These are phyloP conservation scores for Chenopodium suecicum DNA, from an alignment of 148 eudicot genomes.

Conservation along the genomic window DNA sequence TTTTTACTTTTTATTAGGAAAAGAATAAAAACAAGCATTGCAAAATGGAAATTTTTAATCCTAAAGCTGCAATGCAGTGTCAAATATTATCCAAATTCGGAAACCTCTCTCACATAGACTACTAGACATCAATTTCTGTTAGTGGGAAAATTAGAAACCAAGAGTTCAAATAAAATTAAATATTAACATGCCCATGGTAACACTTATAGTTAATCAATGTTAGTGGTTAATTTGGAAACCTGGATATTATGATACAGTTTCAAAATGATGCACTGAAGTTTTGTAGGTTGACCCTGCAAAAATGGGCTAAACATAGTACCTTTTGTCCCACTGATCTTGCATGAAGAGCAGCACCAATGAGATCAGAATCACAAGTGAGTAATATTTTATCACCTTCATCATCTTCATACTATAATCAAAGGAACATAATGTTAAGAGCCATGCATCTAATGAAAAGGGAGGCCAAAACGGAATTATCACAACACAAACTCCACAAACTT, in stretches of 20 bases:
- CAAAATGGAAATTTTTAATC: background rate
- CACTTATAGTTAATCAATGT: background rate
- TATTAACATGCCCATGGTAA: too few species aligned
- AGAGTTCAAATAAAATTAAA: background rate
- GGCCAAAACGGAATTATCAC: background rate
- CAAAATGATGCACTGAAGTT: background rate
- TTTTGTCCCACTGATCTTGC: conserved; percentile 77
- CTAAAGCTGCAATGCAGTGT: background rate
- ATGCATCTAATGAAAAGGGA: background rate
- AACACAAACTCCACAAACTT: conserved; percentile 34
- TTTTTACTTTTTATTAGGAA: too few species aligned
- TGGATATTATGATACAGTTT: background rate
- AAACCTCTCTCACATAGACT: background rate
- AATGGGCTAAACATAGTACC: conserved; percentile 40
- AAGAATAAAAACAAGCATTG: background rate
- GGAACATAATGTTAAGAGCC: background rate
- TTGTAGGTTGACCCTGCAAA: conserved; percentile 7
- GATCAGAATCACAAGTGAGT: conserved; percentile 79
- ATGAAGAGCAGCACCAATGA: conserved; percentile 70
- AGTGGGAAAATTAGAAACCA: background rate
- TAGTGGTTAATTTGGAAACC: background rate
- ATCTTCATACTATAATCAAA: conserved; percentile 70
- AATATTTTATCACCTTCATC: conserved; percentile 93
- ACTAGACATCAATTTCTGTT: background rate
- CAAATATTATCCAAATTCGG: background rate